Evolutionary conservation across 768 basidiomycete species (phyloP), one percentile per base, ranked within the genome.

Genomic region (Leucosporidium scottii): DNA sequence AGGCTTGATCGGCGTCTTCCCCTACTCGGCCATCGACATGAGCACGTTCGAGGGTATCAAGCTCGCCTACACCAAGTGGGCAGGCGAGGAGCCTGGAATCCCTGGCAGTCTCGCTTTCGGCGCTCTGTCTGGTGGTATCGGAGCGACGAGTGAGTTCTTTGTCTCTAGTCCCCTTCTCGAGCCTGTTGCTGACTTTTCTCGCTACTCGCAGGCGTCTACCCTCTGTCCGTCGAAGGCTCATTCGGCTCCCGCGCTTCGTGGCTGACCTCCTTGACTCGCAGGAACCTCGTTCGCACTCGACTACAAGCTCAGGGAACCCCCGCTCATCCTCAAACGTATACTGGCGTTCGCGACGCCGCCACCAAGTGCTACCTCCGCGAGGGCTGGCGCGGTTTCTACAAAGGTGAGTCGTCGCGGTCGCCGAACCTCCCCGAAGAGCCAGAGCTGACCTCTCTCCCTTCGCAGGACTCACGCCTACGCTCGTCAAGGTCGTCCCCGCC

Each of bases 401-500:
- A 79, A 53, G 71, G 70, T 71, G 56, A 18, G 70, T 44, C 30
- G 12, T 28, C 49, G 27, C 27, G n/a, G 28, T 7, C 25, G 25
- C 27, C 44, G 15, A 30, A 12, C 39, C 8, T 12, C 3, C 8
- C 5, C 36, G 12, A 23, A 18, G 25, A 39, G 4, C 58, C 48
- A 1, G 3, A 9, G 54, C 59, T 30, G 9, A 8, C 30, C n/a
- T 36, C 7, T 20, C 34, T 23, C 28, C 28, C 49, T 23, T 36
- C 31, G 20, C 89, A 30, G 94, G 94, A 28, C 80, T 97, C 71
- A 84, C 92, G 66, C 93, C 93, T 56, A 93, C 90, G 28, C 82
- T 97, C 74, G 91, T 93, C 57, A 98, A 98, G 85, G 94, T 98
- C 66, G 87, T 96, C 55, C 94, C 94, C 60, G 88, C 93, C 6